Evolutionary conservation across 805 yeast genomes (phyloP), one percentile per base, ranked within the genome.

Genomic region (Ogataea degrootiae): DNA sequence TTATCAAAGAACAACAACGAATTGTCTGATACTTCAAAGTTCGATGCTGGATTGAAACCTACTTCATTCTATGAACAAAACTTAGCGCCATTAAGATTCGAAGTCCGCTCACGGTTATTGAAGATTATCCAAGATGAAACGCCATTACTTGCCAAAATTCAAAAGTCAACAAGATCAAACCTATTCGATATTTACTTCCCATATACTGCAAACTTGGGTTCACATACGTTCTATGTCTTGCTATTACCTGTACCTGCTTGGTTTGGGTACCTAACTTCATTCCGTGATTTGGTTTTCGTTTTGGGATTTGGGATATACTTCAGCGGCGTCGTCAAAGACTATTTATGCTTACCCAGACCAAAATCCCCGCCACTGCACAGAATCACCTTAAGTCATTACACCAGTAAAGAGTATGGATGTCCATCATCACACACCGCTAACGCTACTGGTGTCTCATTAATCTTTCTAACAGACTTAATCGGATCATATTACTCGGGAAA

Each of bases 341-440:
- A 74, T 55, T 73, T 90, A 57, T 92, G 98, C 60, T 71, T 92
- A 43, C 99, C 99, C 19, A 73, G 99, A 50, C 99, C 99, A 1
- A 68, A 80, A 49, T 84, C 96, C 2, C 98, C 99, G 1, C 98
- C 99, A 0, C 66, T 92, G 38, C 87, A 84, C 60, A 75, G 99
- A 58, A 82, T 92, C 56, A 90, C 98, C 9, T 77, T 92, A 81
- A 83, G 91, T 49, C 84, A 85, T n/a, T 87, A 88, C 55, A 94
- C 98, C 0, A 79, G 96, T 3, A 80, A 85, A 58, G 99, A 92
- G 64, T 92, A 92, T 65, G 99, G 99, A 4, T 89, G 91, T 57
- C 99, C 98, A 0, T 81, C 90, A 37, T 84, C 95, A 4, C 99
- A 92, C 65, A 77, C 92, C n/a, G 95, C 97, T 34, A 94, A 92